Conservation (phyloP, 148 eudicot genomes). For the Vaccinium darrowii region DNA sequence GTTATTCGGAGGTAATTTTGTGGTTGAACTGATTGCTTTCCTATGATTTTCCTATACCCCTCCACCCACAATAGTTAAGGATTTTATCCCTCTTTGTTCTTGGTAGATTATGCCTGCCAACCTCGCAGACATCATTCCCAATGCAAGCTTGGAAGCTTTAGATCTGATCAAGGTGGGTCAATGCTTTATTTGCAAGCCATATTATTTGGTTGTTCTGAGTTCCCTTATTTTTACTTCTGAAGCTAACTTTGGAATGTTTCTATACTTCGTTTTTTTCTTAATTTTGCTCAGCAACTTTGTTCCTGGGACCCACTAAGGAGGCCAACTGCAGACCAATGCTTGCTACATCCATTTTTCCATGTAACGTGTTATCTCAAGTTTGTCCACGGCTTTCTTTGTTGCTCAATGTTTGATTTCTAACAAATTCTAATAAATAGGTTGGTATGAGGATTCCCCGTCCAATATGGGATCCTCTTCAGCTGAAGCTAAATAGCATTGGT, state of each 20-base stretch:
- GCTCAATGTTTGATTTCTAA: slow-evolving; percentile 8
- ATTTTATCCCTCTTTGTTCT: slow-evolving; percentile 16
- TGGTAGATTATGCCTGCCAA: slow-evolving; percentile 64
- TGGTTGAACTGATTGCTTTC: slow-evolving; percentile 3
- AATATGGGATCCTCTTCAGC: slow-evolving; percentile 49
- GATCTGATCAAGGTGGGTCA: slow-evolving; percentile 70
- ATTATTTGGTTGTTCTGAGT: not conserved
- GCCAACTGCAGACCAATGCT: slow-evolving; percentile 84
- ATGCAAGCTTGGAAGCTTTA: slow-evolving; percentile 80
- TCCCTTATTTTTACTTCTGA: slow-evolving; percentile 1
- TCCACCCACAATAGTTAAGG: not conserved
- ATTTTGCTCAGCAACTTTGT: slow-evolving; percentile 59
- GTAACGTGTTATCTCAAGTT: slow-evolving; percentile 39
- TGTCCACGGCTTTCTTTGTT: slow-evolving; percentile 10
- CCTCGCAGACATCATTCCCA: slow-evolving; percentile 67
- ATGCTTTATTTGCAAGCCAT: slow-evolving; percentile 13
- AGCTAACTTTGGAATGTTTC: not conserved
- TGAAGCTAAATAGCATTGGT: slow-evolving; percentile 50
- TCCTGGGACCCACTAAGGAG: slow-evolving; percentile 89
- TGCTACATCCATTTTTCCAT: slow-evolving; percentile 85
- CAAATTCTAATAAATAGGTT: slow-evolving; percentile 39
- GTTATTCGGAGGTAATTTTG: slow-evolving; percentile 62
- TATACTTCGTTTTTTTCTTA: slow-evolving; percentile 5
- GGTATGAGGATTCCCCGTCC: slow-evolving; percentile 56
- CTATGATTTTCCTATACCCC: not conserved